These are phyloP conservation scores for Pyrenochaeta sp. DNA, from an alignment of 2,329 filamentous ascomycete species.

Conservation along the genomic window DNA sequence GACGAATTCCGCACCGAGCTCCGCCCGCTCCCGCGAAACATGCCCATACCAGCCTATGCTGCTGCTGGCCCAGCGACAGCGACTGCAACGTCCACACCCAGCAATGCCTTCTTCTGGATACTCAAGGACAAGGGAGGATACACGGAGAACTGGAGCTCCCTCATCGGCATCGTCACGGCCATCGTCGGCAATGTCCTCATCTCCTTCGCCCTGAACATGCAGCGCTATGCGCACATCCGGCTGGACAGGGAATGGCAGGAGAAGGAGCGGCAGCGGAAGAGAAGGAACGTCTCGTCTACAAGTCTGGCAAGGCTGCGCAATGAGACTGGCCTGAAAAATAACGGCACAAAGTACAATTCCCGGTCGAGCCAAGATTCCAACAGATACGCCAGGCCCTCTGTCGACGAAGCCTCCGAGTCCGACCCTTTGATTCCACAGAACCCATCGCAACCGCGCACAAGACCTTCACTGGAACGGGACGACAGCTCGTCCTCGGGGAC, in stretches of 20 bases:
- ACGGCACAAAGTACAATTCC: constrained; percentile 9
- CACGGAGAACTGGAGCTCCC: constrained; percentile 75
- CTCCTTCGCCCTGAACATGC: constrained; percentile 93
- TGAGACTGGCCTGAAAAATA: constrained; percentile 25
- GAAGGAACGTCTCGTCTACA: constrained; percentile 51
- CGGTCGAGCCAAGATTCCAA: constrained; percentile 5
- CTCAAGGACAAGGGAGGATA: constrained; percentile 21
- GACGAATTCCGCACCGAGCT: constrained; percentile 9
- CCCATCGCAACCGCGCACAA: constrained; percentile 7
- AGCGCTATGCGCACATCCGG: constrained; percentile 91
- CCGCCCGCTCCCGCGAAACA: constrained; percentile 19
- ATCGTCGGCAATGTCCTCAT: constrained; percentile 94
- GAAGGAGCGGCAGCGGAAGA: constrained; percentile 44
- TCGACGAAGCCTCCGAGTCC: constrained; percentile 37
- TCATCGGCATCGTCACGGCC: constrained; percentile 93
- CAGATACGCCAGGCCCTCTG: constrained; percentile 6
- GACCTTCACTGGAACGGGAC: constrained; percentile 45
- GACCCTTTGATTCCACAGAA: constrained; percentile 39
- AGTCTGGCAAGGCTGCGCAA: constrained; percentile 46
- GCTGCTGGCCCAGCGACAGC: constrained; percentile 32
- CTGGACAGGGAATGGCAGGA: constrained; percentile 74
- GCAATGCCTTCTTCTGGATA: constrained; percentile 14
- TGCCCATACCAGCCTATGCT: constrained; percentile 35
- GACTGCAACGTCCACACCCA: constrained; percentile 18
- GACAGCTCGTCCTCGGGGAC: constrained; percentile 22